Base-by-base conservation (phyloP, 2,329 filamentous ascomycete genomes). In the Penicillium concentricum region DNA sequence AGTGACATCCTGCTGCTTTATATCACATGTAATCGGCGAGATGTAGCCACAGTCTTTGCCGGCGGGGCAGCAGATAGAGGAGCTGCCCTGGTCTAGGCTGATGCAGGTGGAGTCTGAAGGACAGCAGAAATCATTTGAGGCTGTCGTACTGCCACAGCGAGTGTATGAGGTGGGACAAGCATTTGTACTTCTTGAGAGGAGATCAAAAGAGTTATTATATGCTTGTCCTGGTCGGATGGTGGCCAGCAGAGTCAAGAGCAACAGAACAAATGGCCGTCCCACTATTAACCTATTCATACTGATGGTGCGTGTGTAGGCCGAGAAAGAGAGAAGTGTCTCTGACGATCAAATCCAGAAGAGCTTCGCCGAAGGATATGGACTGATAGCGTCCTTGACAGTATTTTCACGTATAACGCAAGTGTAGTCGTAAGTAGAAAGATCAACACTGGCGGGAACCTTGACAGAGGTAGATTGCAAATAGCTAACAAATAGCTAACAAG, bases 61-160 rank as follows among this genome's bases (percentile, higher is more conserved):
- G 12, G 69, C 65, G n/a, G 77, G 78, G 62, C 79, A 81, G 65
- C 79, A 81, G 24, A 81, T 70, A 28, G 72, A 76, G 4, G 77
- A 76, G 34, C 68, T 76, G 12, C 68, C 71, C 51, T 69, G 62
- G 57, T 80, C 78, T 35, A 79, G 55, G 42, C 71, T 72, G 47
- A 79, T 63, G 59, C 79, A 81, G 38, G 67, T 74, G 16, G 70
- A 70, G 10, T 64, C 69, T 32, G 71, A 69, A 22, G 74, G 66
- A 55, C 79, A 81, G 62, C 76, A 79, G 62, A 80, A 81, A 48
- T 72, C 67, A 16, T 66, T 66, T 8, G 77, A 76, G 28, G 80
- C 64, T 4, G 71, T 68, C 8, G 69, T 57, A 22, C 71, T 67
- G 24, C 69, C 70, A 58, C 78, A 79, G 39, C 64, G 64, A n/a